A percentile compares a stretch with the other conserved stretches of the same genome.
Conservation (phyloP, 2,329 filamentous ascomycete genomes). For the Penicillium nordicum region DNA sequence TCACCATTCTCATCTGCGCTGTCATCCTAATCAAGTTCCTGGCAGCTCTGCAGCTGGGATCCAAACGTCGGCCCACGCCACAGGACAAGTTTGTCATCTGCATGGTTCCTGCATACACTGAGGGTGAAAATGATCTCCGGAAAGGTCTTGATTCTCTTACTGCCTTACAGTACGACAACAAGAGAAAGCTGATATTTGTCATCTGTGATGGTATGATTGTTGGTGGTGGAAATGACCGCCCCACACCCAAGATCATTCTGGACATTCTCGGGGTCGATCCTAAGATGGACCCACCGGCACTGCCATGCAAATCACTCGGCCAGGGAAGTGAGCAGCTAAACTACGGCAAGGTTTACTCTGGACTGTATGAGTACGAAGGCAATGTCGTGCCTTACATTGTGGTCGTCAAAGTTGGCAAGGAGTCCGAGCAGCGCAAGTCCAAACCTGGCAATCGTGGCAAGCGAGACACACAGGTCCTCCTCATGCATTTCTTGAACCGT, state of each 20-base stretch:
- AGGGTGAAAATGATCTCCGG: slow-evolving; percentile 90
- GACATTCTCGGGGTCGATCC: slow-evolving; percentile 97
- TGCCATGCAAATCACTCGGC: slow-evolving; percentile 92
- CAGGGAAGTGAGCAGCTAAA: slow-evolving; percentile 88
- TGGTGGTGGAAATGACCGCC: slow-evolving; percentile 93
- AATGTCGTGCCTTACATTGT: slow-evolving; percentile 97
- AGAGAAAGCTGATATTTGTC: slow-evolving; percentile 89
- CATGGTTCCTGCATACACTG: slow-evolving; percentile 95
- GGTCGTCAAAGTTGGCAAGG: slow-evolving; percentile 94
- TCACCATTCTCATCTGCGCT: slow-evolving; percentile 75
- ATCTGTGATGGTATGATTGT: slow-evolving; percentile 99
- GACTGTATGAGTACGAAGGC: slow-evolving; percentile 94
- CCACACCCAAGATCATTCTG: slow-evolving; percentile 90
- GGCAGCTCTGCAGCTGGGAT: slow-evolving; percentile 86
- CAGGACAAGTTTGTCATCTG: slow-evolving; percentile 99
- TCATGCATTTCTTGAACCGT: slow-evolving; percentile 97
- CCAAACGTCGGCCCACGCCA: slow-evolving; percentile 80
- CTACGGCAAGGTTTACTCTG: slow-evolving; percentile 97
- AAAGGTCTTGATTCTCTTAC: slow-evolving; percentile 94
- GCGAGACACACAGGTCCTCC: slow-evolving; percentile 91
- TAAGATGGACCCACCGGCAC: slow-evolving; percentile 88
- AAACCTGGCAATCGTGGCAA: slow-evolving; percentile 98
- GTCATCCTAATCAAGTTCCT: slow-evolving; percentile 88
- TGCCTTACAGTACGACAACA: slow-evolving; percentile 93
- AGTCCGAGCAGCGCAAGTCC: slow-evolving; percentile 83